Base-by-base conservation (phyloP, 2,329 filamentous ascomycete genomes). In the Xylariaceae sp. region DNA sequence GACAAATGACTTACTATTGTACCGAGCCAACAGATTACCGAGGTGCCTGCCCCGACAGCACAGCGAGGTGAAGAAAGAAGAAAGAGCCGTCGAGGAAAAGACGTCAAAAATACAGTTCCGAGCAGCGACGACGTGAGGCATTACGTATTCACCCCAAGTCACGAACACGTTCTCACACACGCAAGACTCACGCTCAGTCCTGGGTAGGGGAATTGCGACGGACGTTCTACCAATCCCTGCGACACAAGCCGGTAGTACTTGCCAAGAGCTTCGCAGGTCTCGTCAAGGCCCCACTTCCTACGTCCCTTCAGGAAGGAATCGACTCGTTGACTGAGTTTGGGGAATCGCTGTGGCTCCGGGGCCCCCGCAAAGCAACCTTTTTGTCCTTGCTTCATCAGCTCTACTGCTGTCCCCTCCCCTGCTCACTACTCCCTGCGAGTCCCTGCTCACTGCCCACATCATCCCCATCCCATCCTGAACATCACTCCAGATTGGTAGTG, bases 311-410 rank as follows among this genome's bases (percentile, higher is more conserved):
- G 23, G 23, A 45, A 52, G 55, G 51, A 60, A 47, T 58, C 52
- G 51, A 60, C 47, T 54, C 45, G 51, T 57, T 51, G 17, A 35
- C 37, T 37, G 57, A 50, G 44, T 57, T 56, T 18, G 51, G 44
- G 23, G 23, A 5, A 54, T 5, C n/a, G 34, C 47, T 56, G 37
- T 51, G 48, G 34, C 6, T 30, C 23, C 23, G 37, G 37, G 37
- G 37, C 30, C 41, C 23, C 23, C 23, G 23, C 23, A 30, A 30
- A 30, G 23, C 23, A 30, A 8, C 49, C 41, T 41, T 57, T 49
- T 39, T 49, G 15, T 39, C 18, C 35, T 30, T 30, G 23, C 23
- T 30, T 48, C 55, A 53, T 48, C 41, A 34, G 23, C 23, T 35
- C 41, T 47, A 15, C 50, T 51, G 37, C 41, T 45, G 11, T n/a